A percentile compares a stretch with the other conserved stretches of the same genome.
Evolutionary conservation across 2,329 filamentous ascomycete genomes (phyloP).

Genomic region (Diplocarpon mali): DNA sequence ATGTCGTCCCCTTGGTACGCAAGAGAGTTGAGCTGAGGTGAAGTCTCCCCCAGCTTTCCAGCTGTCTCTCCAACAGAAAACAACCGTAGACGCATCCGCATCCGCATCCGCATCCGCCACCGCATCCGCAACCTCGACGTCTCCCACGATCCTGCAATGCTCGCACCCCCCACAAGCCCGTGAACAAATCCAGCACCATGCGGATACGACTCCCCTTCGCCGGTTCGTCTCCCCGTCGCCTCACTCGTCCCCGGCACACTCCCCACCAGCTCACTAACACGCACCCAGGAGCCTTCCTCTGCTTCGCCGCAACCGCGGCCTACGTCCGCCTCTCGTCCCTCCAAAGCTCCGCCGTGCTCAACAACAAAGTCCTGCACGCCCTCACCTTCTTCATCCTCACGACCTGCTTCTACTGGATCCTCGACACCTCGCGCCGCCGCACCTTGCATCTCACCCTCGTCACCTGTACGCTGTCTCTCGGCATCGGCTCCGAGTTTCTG

Average conservation of each 20-base stretch:
- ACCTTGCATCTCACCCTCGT: constrained; percentile 73
- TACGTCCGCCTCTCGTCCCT: constrained; percentile 67
- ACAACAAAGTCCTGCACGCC: constrained; percentile 85
- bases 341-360: constrained; percentile 47
- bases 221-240: constrained; percentile 42
- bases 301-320: constrained; percentile 62
- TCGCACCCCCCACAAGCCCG: background rate
- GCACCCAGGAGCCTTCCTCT: constrained; percentile 50
- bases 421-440: constrained; percentile 81
- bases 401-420: constrained; percentile 86
- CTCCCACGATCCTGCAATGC: background rate
- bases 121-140: too few relatives aligned
- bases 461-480: constrained; percentile 62
- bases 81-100: too few relatives aligned
- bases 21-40: too few relatives aligned
- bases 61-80: too few relatives aligned
- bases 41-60: too few relatives aligned
- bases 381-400: constrained; percentile 86
- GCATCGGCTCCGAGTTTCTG: constrained; percentile 64
- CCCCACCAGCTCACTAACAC: constrained; percentile 9
- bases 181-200: constrained; percentile 37
- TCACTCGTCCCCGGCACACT: background rate
- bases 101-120: too few relatives aligned
- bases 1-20: too few relatives aligned
- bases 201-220: constrained; percentile 83